These are phyloP conservation scores for Farysia itapuensis DNA, from an alignment of 1,284 basidiomycete species.

Conservation along the genomic window DNA sequence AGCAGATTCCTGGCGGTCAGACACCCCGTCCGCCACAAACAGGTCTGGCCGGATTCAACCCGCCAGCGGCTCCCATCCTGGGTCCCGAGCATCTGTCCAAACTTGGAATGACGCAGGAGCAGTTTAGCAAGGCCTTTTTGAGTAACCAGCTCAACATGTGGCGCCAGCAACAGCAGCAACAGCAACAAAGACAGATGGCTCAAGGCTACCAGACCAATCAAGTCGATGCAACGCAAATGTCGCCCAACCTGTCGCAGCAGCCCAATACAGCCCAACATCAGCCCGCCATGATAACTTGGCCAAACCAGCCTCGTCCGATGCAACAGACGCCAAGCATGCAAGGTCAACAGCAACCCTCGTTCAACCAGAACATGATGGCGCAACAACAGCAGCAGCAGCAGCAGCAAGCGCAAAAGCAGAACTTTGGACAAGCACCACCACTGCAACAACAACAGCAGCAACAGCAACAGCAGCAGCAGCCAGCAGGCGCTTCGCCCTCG, in stretches of 20 bases:
- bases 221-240: slow-evolving; percentile 1
- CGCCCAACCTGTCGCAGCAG: slow-evolving; percentile 11
- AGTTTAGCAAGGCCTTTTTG: slow-evolving; percentile 39
- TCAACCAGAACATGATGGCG: neutral
- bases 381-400: slow-evolving; percentile 17
- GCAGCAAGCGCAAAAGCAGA: slow-evolving; percentile 6
- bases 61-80: slow-evolving; percentile 32
- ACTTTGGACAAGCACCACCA: too few species aligned
- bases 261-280: slow-evolving; percentile 4
- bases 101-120: slow-evolving; percentile 37
- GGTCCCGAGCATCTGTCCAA: slow-evolving; percentile 38
- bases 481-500: neutral
- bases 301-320: slow-evolving; percentile 18
- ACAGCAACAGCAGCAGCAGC: slow-evolving; percentile 12
- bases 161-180: slow-evolving; percentile 34
- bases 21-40: slow-evolving; percentile 9
- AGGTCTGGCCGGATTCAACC: slow-evolving; percentile 31
- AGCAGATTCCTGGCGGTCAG: slow-evolving; percentile 13
- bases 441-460: slow-evolving; percentile 14
- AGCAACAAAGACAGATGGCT: slow-evolving; percentile 29
- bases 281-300: slow-evolving; percentile 12
- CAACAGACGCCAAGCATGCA: slow-evolving; percentile 5
- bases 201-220: slow-evolving; percentile 18
- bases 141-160: slow-evolving; percentile 30
- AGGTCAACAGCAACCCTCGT: slow-evolving; percentile 10